phyloP scores from a whole-genome alignment of 257 asterid genomes.

The Solanum dulcamara region DNA sequence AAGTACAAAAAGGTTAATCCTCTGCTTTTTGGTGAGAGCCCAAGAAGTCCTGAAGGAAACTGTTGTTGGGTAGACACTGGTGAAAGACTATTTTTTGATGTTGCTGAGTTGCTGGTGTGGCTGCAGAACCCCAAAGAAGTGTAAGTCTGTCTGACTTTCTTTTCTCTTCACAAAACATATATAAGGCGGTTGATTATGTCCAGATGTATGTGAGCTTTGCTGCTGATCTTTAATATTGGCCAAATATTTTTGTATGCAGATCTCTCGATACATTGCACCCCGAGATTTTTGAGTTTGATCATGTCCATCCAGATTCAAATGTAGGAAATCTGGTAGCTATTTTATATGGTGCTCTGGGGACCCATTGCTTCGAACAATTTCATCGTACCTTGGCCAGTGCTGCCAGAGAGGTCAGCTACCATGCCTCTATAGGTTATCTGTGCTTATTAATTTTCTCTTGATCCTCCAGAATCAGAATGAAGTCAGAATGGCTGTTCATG shows the following conservation, averaged over 20 bases:
- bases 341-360: conserved; percentile 91
- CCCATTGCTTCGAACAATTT: conserved; percentile 77
- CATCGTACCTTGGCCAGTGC: conserved; percentile 61
- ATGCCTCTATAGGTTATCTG: background rate
- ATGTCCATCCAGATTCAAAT: conserved; percentile 75
- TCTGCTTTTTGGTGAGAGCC: conserved; percentile 31
- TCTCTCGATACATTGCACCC: conserved; percentile 61
- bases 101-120: conserved; percentile 58
- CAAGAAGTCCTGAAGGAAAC: conserved; percentile 39
- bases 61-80: conserved; percentile 99
- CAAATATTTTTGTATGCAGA: conserved; percentile 30
- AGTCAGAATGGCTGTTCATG: background rate
- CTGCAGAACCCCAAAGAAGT: conserved; percentile 35
- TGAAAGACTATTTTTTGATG: conserved; percentile 59
- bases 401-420: conserved; percentile 48
- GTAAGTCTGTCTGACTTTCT: conserved; percentile 47
- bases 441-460: background rate
- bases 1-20: conserved; percentile 31
- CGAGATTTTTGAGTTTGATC: conserved; percentile 91
- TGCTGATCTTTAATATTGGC: background rate
- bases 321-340: conserved; percentile 56
- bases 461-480: background rate
- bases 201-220: background rate
- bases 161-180: background rate
- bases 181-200: background rate